Conservation (phyloP, 2,329 filamentous ascomycete species). For the Exophiala viscosa region DNA sequence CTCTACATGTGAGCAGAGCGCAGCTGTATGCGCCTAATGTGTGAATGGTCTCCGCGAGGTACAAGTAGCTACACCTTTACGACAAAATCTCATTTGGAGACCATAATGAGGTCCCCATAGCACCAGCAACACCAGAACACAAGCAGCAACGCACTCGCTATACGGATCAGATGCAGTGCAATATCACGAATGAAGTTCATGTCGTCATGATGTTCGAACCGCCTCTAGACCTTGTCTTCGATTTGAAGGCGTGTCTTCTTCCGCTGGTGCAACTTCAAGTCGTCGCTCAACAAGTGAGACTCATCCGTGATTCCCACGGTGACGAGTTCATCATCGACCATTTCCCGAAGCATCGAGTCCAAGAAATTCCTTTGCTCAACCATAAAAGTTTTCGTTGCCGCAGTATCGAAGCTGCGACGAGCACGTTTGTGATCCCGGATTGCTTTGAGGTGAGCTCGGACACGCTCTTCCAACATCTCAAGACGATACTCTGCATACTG, state of each 20-base stretch:
- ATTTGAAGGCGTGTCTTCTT: constrained; percentile 25
- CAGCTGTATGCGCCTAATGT: too few species aligned
- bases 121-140: not conserved
- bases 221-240: not conserved
- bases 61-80: too few species aligned
- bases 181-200: not conserved
- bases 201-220: not conserved
- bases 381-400: constrained; percentile 31
- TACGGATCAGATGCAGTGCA: not conserved
- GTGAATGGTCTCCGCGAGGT: too few species aligned
- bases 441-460: constrained; percentile 44
- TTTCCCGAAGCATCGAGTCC: constrained; percentile 39
- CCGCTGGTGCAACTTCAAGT: constrained; percentile 32
- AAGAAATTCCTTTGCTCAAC: constrained; percentile 32
- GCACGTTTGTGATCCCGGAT: constrained; percentile 33
- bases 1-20: too few species aligned
- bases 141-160: not conserved
- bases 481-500: constrained; percentile 62
- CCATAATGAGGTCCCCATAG: not conserved
- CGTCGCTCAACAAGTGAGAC: constrained; percentile 37
- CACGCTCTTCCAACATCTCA: constrained; percentile 59
- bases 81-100: too few species aligned
- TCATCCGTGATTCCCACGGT: constrained; percentile 36
- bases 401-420: constrained; percentile 33
- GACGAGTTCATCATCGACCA: constrained; percentile 41